phyloP scores from a whole-genome alignment of 2,329 filamentous ascomycete species.

The Huntiella decipiens region DNA sequence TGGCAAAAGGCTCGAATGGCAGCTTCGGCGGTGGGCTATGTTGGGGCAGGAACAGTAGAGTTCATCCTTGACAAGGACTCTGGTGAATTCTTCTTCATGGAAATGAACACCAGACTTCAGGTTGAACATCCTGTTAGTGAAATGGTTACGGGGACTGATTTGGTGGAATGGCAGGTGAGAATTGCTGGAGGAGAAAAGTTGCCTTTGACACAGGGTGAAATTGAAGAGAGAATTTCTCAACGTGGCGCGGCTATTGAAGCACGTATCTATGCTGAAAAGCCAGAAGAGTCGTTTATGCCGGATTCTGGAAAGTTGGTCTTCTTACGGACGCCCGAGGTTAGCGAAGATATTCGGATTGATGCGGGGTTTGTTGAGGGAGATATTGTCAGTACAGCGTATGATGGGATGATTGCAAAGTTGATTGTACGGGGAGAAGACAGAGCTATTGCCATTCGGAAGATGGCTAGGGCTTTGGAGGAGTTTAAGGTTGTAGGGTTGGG shows the following conservation, averaged over 20 bases:
- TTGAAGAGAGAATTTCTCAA: conserved; percentile 55
- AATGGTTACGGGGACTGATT: conserved; percentile 48
- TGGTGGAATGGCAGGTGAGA: conserved; percentile 93
- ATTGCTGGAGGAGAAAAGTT: conserved; percentile 39
- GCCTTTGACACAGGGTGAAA: conserved; percentile 37
- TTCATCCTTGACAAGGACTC: conserved; percentile 75
- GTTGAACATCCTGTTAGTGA: conserved; percentile 88
- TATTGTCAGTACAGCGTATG: conserved; percentile 83
- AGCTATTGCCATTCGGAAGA: conserved; percentile 62
- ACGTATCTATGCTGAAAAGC: conserved; percentile 90
- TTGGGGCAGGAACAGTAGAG: conserved; percentile 78
- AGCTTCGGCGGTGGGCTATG: conserved; percentile 62
- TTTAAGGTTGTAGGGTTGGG: conserved; percentile 87
- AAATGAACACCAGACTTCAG: conserved; percentile 76
- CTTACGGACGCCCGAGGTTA: conserved; percentile 50
- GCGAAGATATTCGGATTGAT: conserved; percentile 69
- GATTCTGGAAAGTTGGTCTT: conserved; percentile 81
- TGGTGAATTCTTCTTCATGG: conserved; percentile 65
- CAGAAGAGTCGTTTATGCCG: conserved; percentile 77
- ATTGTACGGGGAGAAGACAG: conserved; percentile 72
- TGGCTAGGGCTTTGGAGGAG: conserved; percentile 60
- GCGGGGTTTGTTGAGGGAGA: conserved; percentile 84
- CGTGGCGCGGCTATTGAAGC: conserved; percentile 85
- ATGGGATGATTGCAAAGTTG: conserved; percentile 97
- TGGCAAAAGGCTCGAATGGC: conserved; percentile 48